phyloP scores from a whole-genome alignment of 371 early-diverging fungal species.

The Syncephalastrum monosporum region DNA sequence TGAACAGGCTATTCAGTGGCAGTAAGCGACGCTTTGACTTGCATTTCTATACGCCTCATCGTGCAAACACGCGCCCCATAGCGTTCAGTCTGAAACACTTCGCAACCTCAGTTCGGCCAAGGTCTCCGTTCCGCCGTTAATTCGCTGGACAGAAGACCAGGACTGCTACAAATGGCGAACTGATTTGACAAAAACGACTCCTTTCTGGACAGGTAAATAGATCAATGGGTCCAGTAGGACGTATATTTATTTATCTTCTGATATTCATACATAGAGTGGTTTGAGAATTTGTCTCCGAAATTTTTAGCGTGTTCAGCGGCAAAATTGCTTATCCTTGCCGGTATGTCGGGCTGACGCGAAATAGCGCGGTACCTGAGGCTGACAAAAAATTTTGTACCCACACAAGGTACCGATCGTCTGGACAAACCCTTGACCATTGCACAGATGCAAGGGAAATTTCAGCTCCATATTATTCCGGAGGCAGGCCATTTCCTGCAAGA shows the following conservation, averaged over 20 bases:
- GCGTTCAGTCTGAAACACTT: slow-evolving; percentile 63
- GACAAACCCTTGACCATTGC: slow-evolving; percentile 92
- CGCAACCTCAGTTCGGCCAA: slow-evolving; percentile 70
- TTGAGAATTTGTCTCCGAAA: slow-evolving; percentile 73
- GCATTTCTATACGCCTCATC: not conserved
- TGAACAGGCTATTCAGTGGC: slow-evolving; percentile 74
- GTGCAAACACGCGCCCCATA: slow-evolving; percentile 10
- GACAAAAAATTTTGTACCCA: slow-evolving; percentile 1
- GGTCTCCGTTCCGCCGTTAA: slow-evolving; percentile 73
- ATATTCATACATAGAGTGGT: slow-evolving; percentile 67
- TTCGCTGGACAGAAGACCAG: slow-evolving; percentile 13
- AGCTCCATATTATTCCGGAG: slow-evolving; percentile 79
- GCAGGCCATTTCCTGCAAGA: slow-evolving; percentile 92
- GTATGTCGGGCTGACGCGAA: slow-evolving; percentile 13
- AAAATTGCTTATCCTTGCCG: slow-evolving; percentile 87
- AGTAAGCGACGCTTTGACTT: slow-evolving; percentile 14
- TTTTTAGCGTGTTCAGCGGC: slow-evolving; percentile 73
- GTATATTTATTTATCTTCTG: not conserved
- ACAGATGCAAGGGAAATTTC: slow-evolving; percentile 97
- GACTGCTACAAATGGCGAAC: slow-evolving; percentile 64
- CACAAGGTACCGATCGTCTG: slow-evolving; percentile 77
- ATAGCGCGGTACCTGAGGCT: slow-evolving; percentile 1
- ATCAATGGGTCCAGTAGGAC: not conserved
- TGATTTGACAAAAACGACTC: slow-evolving; percentile 64
- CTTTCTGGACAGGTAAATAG: slow-evolving; percentile 74